Base-by-base conservation (phyloP, 495 filamentous ascomycete genomes). In the Neurospora sp. region DNA sequence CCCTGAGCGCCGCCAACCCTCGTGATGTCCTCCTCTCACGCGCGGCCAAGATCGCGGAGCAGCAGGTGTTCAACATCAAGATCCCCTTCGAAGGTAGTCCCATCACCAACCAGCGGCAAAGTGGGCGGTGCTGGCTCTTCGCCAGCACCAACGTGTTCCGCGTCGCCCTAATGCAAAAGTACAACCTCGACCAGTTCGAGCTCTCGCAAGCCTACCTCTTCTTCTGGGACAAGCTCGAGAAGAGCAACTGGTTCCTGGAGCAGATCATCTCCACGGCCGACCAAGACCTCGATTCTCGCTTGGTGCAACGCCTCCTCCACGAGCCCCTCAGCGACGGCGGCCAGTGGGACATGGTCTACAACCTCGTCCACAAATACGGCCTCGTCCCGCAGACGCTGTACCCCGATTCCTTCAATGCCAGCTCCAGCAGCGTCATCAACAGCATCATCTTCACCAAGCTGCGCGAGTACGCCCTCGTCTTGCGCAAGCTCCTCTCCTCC, bases 221-320 rank as follows among this genome's bases (percentile, higher is more conserved):
- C 84, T 97, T 93, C 87, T 96, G 91, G 90, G 93, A 97, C 80
- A 97, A 97, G 82, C 87, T 96, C 27, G 94, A 97, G 81, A 97
- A 97, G 79, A 89, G 91, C 9, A 96, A 96, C 77, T 97, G 86
- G 79, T 96, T 96, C 83, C 85, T 96, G 31, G 92, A 95, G 80
- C 89, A 91, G 76, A 88, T 96, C 72, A 86, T 96, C 46, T 88
- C 91, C 71, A 96, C 93, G 0, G 85, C 86, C 1, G 83, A 89
- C 48, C 84, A 92, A 71, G 87, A 89, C 39, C 83, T 94, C 3
- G 91, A 93, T 71, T 84, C 87, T 16, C 83, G 93, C 22, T 80
- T 96, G 12, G 84, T 95, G 12, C 90, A 93, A 79, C 85, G 83
- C 31, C 77, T 96, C 2, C 82, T 93, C 22, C 77, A 83, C 8